Evolutionary conservation across 208 protist species (phyloP), one percentile per base, ranked within the genome.

Genomic region (Angomonas desouzai): DNA sequence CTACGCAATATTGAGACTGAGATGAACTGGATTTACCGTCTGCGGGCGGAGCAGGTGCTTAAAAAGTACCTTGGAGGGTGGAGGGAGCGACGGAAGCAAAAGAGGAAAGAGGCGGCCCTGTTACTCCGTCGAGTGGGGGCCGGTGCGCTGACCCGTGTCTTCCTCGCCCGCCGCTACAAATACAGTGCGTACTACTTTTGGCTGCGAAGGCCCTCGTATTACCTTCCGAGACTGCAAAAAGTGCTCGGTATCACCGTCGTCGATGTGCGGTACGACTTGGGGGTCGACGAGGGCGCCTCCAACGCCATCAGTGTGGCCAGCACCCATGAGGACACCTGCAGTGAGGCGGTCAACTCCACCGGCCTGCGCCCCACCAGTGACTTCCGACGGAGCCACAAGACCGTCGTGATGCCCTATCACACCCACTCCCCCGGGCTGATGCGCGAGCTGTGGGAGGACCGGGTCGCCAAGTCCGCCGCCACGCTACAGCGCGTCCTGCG

Each of bases 171-270:
- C 11, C 78, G 67, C 29, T 84, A 84, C 63, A 66, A 73, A 49
- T 84, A 74, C 64, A 77, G 70, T 49, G 73, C 55, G 16, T 72
- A 74, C n/a, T 70, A 80, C 68, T 78, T 73, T 48, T 83, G 74
- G 78, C 57, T 84, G 63, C 73, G 78, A 23, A 68, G 76, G 68
- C 78, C 70, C 13, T 30, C 11, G 10, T 51, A 69, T 23, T 68
- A 70, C 13, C 27, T 55, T 0, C 65, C 63, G 28, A 64, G 72
- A 30, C 62, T 83, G 23, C 49, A 68, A 20, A 40, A 57, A 28
- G 20, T 7, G 36, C 38, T 48, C 2, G 20, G 38, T 3, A 43
- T 72, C 40, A 51, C 30, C 13, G 7, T 49, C n/a, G 38, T 7
- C 30, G 34, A 48, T 30, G 20, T 23, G 23, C 49, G 11, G 49